Base-by-base conservation (phyloP, 2,329 filamentous ascomycete genomes). In the Neonectria faginata region DNA sequence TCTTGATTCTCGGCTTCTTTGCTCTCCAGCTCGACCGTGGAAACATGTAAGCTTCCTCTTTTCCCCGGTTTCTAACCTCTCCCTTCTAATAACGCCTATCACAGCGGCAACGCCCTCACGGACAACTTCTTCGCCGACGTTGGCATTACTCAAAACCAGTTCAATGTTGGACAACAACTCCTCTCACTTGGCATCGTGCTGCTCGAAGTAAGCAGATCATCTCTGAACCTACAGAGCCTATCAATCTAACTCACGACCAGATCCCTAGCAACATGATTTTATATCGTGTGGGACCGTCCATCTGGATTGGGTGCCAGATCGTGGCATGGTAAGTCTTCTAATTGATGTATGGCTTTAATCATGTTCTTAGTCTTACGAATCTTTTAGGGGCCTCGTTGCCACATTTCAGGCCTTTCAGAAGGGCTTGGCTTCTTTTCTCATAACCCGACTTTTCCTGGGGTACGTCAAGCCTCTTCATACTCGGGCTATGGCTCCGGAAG, bases 151-250 rank as follows among this genome's bases (percentile, higher is more conserved):
- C 82, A 82, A 12, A 80, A 83, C 60, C 80, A 85, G 60, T 80
- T 84, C 69, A 85, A 85, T 25, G 75, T 83, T 29, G 83, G 83
- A 6, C 79, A 82, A 14, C 81, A 84, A 65, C 73, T 85, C 31
- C 70, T 85, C 1, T 83, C 82, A 0, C 74, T 79, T 0, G 82
- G 82, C 3, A 84, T 85, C 41, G 82, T 85, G 3, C 69, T 84
- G 4, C 74, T 78, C 12, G 76, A 82, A 57, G 74, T 75, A 39
- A 39, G 55, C 27, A 22, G 36, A 14, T 2, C 7, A 14, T 2
- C 2, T 14, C 6, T 5, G 7, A 10, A 20, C 2, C 3, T 2
- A 2, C 18, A 5, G 18, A 9, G 14, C 6, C 6, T 4, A 11
- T 22, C 0, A 18, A 36, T 9, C 58, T 70, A n/a, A 69, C 18